Percentiles rank a stretch among this genome's conserved stretches.
Conservation (phyloP, 2,329 filamentous ascomycete genomes). For the Penicillium sp. region DNA sequence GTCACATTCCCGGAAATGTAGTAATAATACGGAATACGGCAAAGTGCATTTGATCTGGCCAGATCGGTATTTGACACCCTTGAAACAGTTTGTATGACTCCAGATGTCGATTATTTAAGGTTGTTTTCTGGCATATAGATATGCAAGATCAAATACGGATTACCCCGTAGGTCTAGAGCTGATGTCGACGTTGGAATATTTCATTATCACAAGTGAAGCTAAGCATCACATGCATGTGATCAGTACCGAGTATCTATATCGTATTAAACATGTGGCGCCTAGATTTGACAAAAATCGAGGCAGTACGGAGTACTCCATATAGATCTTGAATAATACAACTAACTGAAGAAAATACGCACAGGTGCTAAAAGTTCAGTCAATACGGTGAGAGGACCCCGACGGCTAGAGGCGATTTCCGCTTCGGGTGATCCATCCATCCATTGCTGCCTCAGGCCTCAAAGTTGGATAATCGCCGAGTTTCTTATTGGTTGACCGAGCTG, state of each 20-base stretch:
- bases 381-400: not conserved
- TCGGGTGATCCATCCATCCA: not conserved
- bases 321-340: not conserved
- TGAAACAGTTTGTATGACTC: not conserved
- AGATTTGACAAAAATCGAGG: not conserved
- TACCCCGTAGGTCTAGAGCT: not conserved
- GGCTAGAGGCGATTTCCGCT: not conserved
- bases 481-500: slow-evolving; percentile 26
- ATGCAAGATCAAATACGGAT: not conserved
- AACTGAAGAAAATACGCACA: not conserved
- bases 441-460: slow-evolving; percentile 5
- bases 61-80: not conserved
- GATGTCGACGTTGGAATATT: slow-evolving; percentile 2
- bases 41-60: not conserved
- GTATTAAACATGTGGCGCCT: not conserved
- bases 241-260: not conserved
- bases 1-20: slow-evolving; percentile 18
- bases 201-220: not conserved
- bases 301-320: not conserved
- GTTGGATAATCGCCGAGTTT: slow-evolving; percentile 26
- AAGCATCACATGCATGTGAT: slow-evolving; percentile 10
- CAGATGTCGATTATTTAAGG: not conserved
- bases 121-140: slow-evolving; percentile 6
- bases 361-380: not conserved
- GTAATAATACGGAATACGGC: slow-evolving; percentile 5